These are phyloP conservation scores for Nasturtium officinale DNA, from an alignment of 345 rosid genomes.

Conservation along the genomic window DNA sequence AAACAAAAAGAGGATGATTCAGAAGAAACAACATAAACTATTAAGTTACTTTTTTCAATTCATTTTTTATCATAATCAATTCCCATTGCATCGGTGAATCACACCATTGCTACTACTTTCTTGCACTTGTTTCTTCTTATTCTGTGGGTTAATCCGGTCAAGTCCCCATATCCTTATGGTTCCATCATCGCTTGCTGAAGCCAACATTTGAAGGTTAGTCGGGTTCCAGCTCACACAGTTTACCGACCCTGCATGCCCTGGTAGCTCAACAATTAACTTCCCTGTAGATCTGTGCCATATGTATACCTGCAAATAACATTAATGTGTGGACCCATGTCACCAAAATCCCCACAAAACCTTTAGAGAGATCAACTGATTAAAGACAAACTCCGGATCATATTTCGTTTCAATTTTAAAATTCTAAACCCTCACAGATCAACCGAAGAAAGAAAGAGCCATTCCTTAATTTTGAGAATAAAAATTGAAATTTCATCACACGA, in stretches of 20 bases:
- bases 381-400: too few species aligned
- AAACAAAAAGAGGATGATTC: neutral
- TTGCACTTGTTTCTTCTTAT: slow-evolving; percentile 39
- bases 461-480: neutral
- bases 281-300: slow-evolving; percentile 67
- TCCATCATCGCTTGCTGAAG: slow-evolving; percentile 72
- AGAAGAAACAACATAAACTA: slow-evolving; percentile 40
- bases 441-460: slow-evolving; percentile 2
- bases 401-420: too few species aligned
- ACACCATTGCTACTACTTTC: slow-evolving; percentile 41
- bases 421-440: too few species aligned
- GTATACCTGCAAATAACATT: slow-evolving; percentile 53
- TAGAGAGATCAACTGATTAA: neutral
- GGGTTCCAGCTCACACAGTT: slow-evolving; percentile 86
- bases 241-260: slow-evolving; percentile 73
- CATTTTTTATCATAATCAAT: slow-evolving; percentile 27
- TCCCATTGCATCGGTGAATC: slow-evolving; percentile 45
- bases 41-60: slow-evolving; percentile 8
- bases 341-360: neutral
- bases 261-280: slow-evolving; percentile 50
- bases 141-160: slow-evolving; percentile 44
- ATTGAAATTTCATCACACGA: neutral
- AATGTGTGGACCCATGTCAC: slow-evolving; percentile 6
- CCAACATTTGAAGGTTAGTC: slow-evolving; percentile 65
- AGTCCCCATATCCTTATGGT: slow-evolving; percentile 79